A percentile compares a stretch with the other conserved stretches of the same genome.
These are phyloP conservation scores for Agastache rugosa DNA, from an alignment of 257 asterid genomes.

Conservation along the genomic window DNA sequence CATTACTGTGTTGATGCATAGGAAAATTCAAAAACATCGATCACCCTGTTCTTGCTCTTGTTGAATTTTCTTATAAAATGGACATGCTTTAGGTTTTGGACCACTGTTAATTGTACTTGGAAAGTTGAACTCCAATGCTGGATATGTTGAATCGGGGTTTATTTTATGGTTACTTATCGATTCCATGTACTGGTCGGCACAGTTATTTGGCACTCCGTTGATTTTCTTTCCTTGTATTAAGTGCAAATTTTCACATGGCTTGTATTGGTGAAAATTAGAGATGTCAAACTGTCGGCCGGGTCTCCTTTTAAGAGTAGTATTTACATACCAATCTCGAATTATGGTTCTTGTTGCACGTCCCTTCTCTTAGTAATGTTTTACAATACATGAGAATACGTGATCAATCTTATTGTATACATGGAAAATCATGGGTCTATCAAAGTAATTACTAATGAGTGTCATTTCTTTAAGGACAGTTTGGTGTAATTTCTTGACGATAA, in stretches of 20 bases:
- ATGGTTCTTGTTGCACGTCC: no score
- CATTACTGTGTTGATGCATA: not conserved
- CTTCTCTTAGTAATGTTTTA: no score
- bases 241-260: not conserved
- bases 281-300: no score
- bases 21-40: not conserved
- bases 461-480: no score
- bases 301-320: no score
- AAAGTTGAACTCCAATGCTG: not conserved
- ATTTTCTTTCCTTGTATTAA: not conserved
- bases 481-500: no score
- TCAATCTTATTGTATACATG: no score
- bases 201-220: not conserved
- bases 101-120: not conserved
- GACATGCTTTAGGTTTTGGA: constrained; percentile 7
- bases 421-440: no score
- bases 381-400: no score
- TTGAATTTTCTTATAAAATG: not conserved
- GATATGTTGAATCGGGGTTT: not conserved
- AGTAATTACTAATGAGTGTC: no score
- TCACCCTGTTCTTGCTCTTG: not conserved
- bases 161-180: not conserved
- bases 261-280: not conserved
- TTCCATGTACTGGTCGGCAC: not conserved
- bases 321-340: no score